A percentile compares a stretch with the other conserved stretches of the same genome.
phyloP scores from a whole-genome alignment of 2,329 filamentous ascomycete genomes.

The Xylaria sp. region DNA sequence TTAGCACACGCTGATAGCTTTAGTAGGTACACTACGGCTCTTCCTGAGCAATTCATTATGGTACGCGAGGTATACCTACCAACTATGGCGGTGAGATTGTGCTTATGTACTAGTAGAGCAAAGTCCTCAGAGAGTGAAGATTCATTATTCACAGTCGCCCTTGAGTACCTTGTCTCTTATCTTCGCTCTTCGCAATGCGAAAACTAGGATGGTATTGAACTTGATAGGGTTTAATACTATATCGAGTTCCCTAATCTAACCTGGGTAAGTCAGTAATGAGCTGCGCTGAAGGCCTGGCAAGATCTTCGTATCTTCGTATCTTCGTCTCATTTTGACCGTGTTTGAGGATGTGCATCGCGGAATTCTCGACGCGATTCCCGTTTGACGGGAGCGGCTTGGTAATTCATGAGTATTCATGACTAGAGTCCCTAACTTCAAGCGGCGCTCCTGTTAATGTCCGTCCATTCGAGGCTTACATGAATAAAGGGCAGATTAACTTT shows the following conservation, averaged over 20 bases:
- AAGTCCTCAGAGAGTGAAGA: background rate
- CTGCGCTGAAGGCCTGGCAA: constrained; percentile 4
- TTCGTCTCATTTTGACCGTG: constrained; percentile 38
- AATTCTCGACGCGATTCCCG: constrained; percentile 11
- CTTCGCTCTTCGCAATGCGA: background rate
- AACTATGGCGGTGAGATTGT: background rate
- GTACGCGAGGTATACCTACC: background rate
- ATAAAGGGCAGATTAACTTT: background rate
- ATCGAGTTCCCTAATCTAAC: constrained; percentile 23
- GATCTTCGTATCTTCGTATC: constrained; percentile 21
- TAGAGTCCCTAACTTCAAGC: background rate
- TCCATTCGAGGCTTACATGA: background rate
- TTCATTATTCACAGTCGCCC: no score
- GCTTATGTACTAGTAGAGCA: background rate
- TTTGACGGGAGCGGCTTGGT: constrained; percentile 9
- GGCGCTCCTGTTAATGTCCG: constrained; percentile 11
- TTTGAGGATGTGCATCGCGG: constrained; percentile 38
- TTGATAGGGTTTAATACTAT: constrained; percentile 4
- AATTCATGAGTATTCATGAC: background rate
- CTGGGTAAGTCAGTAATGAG: background rate
- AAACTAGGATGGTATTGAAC: background rate
- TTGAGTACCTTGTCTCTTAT: no score
- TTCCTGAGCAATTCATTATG: background rate
- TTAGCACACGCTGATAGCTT: background rate
- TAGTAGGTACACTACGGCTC: background rate